phyloP scores from a whole-genome alignment of 306 rosid species.

The Purshia tridentata region DNA sequence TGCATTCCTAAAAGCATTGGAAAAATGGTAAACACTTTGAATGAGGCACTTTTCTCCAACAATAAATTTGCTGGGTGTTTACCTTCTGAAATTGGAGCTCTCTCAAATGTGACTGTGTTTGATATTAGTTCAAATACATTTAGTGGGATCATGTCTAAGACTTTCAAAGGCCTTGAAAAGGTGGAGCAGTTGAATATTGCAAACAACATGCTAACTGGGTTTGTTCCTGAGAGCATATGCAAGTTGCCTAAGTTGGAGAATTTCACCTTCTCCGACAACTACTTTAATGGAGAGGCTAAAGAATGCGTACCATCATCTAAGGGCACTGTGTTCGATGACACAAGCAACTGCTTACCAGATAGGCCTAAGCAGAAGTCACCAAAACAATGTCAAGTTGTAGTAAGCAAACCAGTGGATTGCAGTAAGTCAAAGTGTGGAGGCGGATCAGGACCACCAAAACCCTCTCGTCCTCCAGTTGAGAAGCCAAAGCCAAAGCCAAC shows the following conservation, averaged over 20 bases:
- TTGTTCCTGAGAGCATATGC: slow-evolving; percentile 47
- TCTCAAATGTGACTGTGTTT: slow-evolving; percentile 29
- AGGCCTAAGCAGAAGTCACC: slow-evolving; percentile 54
- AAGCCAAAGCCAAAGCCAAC: too few relatives aligned
- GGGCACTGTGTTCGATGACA: slow-evolving; percentile 37
- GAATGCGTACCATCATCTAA: slow-evolving; percentile 45
- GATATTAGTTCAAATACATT: slow-evolving; percentile 51
- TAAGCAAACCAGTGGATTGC: slow-evolving; percentile 62
- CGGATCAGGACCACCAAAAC: slow-evolving; percentile 17
- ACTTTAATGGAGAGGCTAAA: slow-evolving; percentile 56
- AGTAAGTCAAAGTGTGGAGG: slow-evolving; percentile 56
- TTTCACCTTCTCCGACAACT: slow-evolving; percentile 60
- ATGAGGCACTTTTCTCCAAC: slow-evolving; percentile 44
- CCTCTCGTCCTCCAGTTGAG: slow-evolving; percentile 7
- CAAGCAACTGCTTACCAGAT: slow-evolving; percentile 51
- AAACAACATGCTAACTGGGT: slow-evolving; percentile 57
- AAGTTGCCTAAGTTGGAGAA: slow-evolving; percentile 44
- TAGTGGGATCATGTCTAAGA: slow-evolving; percentile 51
- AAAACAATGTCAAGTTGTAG: slow-evolving; percentile 38
- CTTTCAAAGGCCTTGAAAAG: slow-evolving; percentile 24
- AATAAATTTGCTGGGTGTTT: slow-evolving; percentile 62
- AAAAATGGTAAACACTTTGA: slow-evolving; percentile 47
- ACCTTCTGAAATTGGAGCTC: slow-evolving; percentile 50
- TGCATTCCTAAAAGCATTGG: slow-evolving; percentile 66
- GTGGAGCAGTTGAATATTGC: slow-evolving; percentile 43